Evolutionary conservation across 371 early-diverging fungal genomes (phyloP), one percentile per base, ranked within the genome.

Genomic region (Chytridium lagenaria): DNA sequence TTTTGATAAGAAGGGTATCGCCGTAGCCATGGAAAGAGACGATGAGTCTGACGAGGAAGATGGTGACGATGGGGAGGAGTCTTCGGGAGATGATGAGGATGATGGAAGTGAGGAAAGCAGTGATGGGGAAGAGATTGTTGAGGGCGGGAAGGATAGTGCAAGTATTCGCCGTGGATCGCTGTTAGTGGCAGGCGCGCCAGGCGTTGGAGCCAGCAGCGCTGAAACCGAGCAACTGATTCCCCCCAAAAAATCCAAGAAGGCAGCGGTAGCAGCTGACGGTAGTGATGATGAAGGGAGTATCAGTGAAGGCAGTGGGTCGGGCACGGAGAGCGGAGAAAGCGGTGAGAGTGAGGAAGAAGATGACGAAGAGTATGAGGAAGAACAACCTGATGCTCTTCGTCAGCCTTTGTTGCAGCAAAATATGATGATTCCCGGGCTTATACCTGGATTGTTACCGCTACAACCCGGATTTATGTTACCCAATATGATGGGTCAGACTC

Each of bases 201-300:
- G n/a, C n/a, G 7, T 30, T 10, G 7, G 16, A 30, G 57, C 26
- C 23, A 55, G 7, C 26, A 5, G 15, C 10, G 57, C 15, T 26
- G 57, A 55, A 26, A 26, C 26, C 10, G 57, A 55, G 26, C 30
- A n/a, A 68, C 28, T 67, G 28, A 67, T 39, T 34, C 28, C 33
- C 22, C 31, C 16, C 38, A 71, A 50, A 23, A 61, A 57, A 16
- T 33, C 63, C 69, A 71, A 61, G 34, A 69, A 67, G 37, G 57
- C 26, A 31, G 22, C 31, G 12, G 16, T 26, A 19, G 50, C 33
- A 39, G 64, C 72, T 38, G 80, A 79, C 31, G 71, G 63, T 3
- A 79, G 69, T n/a, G 72, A 51, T 30, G 76, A 74, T 37, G 76
- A 72, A 1, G 77, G 72, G 7, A 79, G 79, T 31, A 78, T 74